Evolutionary conservation across 1,284 basidiomycete species (phyloP).

Genomic region (Leccinum glutinopallens): DNA sequence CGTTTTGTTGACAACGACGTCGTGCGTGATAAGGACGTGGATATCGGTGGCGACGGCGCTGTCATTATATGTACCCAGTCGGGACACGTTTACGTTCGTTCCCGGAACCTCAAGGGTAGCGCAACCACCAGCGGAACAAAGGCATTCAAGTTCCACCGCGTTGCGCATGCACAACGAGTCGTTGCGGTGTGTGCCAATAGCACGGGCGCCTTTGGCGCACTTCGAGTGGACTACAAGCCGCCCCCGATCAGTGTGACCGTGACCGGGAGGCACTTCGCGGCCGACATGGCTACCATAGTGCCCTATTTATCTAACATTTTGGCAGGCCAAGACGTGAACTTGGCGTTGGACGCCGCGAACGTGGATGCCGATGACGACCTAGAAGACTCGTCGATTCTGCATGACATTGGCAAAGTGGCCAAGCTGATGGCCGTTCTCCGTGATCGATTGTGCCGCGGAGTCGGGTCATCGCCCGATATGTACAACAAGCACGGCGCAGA

Average conservation of each 20-base stretch:
- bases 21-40: constrained; percentile 66
- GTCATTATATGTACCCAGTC: constrained; percentile 93
- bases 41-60: constrained; percentile 85
- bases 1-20: constrained; percentile 4
- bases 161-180: constrained; percentile 85
- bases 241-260: constrained; percentile 62
- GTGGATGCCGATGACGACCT: constrained; percentile 38
- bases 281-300: constrained; percentile 68
- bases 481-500: constrained; percentile 58
- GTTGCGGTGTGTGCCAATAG: constrained; percentile 86
- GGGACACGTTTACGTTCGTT: constrained; percentile 90
- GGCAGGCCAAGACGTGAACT: not conserved
- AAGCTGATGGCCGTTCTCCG: constrained; percentile 45
- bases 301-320: constrained; percentile 45
- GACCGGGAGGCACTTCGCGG: constrained; percentile 60
- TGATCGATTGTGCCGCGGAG: constrained; percentile 13
- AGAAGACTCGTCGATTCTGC: constrained; percentile 47
- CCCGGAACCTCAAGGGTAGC: constrained; percentile 53
- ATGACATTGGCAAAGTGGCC: constrained; percentile 52
- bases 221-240: constrained; percentile 75
- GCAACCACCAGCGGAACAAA: constrained; percentile 46
- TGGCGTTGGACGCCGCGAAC: constrained; percentile 10
- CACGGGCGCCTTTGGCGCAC: constrained; percentile 87
- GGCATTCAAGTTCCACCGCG: constrained; percentile 76
- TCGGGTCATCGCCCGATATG: constrained; percentile 33